Base-by-base conservation (phyloP, 2,329 filamentous ascomycete genomes). In the Penicillium crustosum region DNA sequence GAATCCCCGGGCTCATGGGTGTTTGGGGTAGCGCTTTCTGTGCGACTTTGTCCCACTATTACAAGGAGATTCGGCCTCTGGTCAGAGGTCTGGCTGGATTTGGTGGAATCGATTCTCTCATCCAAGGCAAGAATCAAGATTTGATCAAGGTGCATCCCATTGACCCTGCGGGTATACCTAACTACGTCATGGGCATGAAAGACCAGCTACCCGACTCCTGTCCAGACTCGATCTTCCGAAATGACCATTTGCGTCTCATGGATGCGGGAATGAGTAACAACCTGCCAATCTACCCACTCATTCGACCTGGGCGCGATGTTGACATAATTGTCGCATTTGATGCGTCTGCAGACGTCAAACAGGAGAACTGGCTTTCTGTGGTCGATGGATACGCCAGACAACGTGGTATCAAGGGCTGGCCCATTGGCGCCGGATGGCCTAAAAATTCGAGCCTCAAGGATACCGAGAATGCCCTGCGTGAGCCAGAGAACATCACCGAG, bases 181-280 rank as follows among this genome's bases (percentile, higher is more conserved):
- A 99, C 72, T 97, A 89, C 69, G 88, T 88, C 0, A 86, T 91
- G 59, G 90, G 89, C 9, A 89, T 99, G 87, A 83, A 89, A 66
- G 87, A 85, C 13, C 82, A 85, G 60, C 80, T 99, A 7, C 89
- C 91, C 0, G 76, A 84, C 0, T 90, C 90, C 0, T 89, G 89
- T n/a, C 92, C 94, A 0, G 84, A 88, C 33, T 91, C 86, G 57
- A 85, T 96, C 39, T 87, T 90, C 67, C 80, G 85, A 19, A 82
- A 82, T 15, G 81, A 87, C 44, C 89, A 96, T 71, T 81, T 93
- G 19, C 88, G 90, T 63, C 82, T 93, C 17, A 97, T 97, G 93
- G 94, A 99, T 73, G 93, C 94, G 2, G 94, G 94, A 50, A 99
- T 99, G 94, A 95, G 90, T 63, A 97, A 99, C 73, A 99, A 99